These are phyloP conservation scores for Azolla pinnata DNA, from an alignment of 75 land plant genomes.

Conservation along the genomic window DNA sequence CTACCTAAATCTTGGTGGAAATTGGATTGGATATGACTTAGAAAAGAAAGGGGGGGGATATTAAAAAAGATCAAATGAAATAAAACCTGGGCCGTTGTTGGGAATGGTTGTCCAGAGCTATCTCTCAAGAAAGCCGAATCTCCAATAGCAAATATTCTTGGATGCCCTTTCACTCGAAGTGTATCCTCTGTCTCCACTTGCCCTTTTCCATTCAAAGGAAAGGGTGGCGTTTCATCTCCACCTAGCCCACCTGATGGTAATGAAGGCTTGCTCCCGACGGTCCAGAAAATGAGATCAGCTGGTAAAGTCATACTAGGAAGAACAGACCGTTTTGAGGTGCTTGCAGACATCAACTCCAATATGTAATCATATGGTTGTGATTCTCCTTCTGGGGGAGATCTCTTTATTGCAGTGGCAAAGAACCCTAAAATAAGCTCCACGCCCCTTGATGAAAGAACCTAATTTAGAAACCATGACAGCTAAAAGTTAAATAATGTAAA, in stretches of 20 bases:
- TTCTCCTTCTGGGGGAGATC: not conserved
- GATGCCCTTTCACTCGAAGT: constrained; percentile 80
- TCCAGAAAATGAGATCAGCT: constrained; percentile 90
- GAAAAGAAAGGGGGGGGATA: too few species aligned
- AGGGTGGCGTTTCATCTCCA: constrained; percentile 8
- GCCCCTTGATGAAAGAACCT: constrained; percentile 70
- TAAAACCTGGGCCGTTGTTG: constrained; percentile 82
- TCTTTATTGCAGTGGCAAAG: constrained; percentile 52
- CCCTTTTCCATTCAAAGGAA: constrained; percentile 79
- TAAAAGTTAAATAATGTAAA: too few species aligned
- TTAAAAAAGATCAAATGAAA: too few species aligned
- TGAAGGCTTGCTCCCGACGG: constrained; percentile 67
- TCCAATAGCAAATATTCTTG: constrained; percentile 88
- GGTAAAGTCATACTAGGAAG: constrained; percentile 37
- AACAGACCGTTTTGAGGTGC: constrained; percentile 22
- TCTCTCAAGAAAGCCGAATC: constrained; percentile 82
- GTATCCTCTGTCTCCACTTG: constrained; percentile 91
- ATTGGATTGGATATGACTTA: too few species aligned
- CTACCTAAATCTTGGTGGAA: too few species aligned
- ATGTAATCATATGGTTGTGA: not conserved
- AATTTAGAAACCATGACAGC: too few species aligned
- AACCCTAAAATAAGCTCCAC: constrained; percentile 72
- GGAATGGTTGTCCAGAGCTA: constrained; percentile 62
- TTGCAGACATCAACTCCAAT: constrained; percentile 56
- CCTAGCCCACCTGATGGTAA: constrained; percentile 46